These are phyloP conservation scores for Lyophyllum atratum DNA, from an alignment of 768 basidiomycete species.

Conservation along the genomic window DNA sequence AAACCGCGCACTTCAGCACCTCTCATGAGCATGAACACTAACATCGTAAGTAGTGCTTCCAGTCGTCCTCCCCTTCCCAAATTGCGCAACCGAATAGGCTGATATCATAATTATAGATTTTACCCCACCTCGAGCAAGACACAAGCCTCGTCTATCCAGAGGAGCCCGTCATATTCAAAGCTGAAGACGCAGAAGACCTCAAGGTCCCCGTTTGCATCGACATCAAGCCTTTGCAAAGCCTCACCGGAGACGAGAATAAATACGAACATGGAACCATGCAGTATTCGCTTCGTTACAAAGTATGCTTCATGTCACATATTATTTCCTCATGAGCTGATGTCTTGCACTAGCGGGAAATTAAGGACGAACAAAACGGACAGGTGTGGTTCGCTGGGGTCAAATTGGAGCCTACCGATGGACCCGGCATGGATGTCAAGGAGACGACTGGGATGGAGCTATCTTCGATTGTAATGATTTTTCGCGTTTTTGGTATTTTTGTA, in stretches of 20 bases:
- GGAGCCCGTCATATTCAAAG: neutral
- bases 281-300: neutral
- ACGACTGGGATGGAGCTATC: too few species aligned
- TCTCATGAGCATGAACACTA: too few species aligned
- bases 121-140: neutral
- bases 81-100: too few species aligned
- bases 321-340: neutral
- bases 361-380: neutral
- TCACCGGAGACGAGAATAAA: neutral
- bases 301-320: neutral
- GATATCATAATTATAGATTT: too few species aligned
- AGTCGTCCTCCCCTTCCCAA: too few species aligned
- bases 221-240: conserved; percentile 3
- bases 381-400: neutral
- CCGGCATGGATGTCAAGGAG: too few species aligned
- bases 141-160: neutral
- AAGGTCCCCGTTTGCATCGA: neutral
- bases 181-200: conserved; percentile 1
- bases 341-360: neutral
- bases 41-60: too few species aligned
- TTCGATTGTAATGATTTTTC: too few species aligned
- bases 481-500: too few species aligned
- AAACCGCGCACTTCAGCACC: too few species aligned
- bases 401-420: neutral
- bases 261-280: neutral